A percentile compares a stretch with the other conserved stretches of the same genome.
Evolutionary conservation across 176 grass and related monocot species (phyloP).

Genomic region (Bothriochloa decipiens): DNA sequence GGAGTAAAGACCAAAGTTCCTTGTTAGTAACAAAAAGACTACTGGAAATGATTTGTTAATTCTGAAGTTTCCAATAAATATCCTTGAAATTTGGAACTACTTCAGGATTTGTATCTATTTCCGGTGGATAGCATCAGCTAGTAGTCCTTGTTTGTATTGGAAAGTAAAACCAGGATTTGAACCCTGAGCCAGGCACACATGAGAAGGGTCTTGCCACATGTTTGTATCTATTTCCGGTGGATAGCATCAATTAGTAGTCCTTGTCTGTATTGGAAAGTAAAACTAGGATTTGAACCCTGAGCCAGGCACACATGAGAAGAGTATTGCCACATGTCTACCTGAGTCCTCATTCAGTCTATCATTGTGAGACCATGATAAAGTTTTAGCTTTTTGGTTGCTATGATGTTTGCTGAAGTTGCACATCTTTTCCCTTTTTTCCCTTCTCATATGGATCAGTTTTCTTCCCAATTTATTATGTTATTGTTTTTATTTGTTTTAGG

Average conservation of each 20-base stretch:
- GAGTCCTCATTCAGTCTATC: not conserved
- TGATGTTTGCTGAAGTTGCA: not conserved
- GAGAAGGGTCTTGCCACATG: not conserved
- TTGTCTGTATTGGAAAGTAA: not conserved
- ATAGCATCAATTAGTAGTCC: not conserved
- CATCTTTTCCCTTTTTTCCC: not conserved
- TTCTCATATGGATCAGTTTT: slow-evolving; percentile 4
- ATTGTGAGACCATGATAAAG: slow-evolving; percentile 24
- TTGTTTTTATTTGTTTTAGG: slow-evolving; percentile 51
- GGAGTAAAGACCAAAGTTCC: slow-evolving; percentile 20
- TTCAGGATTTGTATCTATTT: slow-evolving; percentile 5
- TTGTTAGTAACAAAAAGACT: not conserved
- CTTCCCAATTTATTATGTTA: slow-evolving; percentile 15
- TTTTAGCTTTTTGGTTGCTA: slow-evolving; percentile 12
- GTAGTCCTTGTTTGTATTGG: not conserved
- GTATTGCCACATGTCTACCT: not conserved
- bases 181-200: not conserved
- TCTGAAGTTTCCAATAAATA: not conserved
- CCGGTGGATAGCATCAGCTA: slow-evolving; percentile 11
- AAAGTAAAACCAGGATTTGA: not conserved
- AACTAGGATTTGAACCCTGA: not conserved
- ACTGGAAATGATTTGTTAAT: not conserved
- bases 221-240: slow-evolving; percentile 1
- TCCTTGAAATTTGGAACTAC: not conserved
- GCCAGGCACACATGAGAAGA: not conserved